Evolutionary conservation across 108 stramenopile species (phyloP), one percentile per base, ranked within the genome.

Genomic region (Cyclotella distinguenda): DNA sequence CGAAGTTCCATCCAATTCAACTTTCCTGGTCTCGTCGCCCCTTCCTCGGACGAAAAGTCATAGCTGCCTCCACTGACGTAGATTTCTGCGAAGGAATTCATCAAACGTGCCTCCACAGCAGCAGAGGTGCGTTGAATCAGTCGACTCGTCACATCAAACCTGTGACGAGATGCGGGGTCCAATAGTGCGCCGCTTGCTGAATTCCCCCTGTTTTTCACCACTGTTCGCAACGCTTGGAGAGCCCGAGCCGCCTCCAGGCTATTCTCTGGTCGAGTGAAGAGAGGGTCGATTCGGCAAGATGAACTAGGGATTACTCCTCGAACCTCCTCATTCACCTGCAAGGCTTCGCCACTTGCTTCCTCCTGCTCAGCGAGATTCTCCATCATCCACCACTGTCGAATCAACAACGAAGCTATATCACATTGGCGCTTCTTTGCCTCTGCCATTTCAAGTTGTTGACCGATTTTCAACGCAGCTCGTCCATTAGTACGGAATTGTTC

Each of bases 301-400:
- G 72, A 78, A 40, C 73, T 62, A 1, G 88, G 83, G 3, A 89
- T 72, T 11, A 64, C 63, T 36, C 91, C 91, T 31, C 80, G 32
- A 6, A 91, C 78, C 72, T 93, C 91, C 54, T 89, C 86, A 53
- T 84, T 36, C 7, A 93, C 88, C 45, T 80, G 78, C 16, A 92
- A 54, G 18, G 43, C 59, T 36, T 87, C 85, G 21, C 84, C 86
- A 26, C 74, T 74, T 35, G 73, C 28, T 18, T 76, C 85, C 65
- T 92, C 91, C 66, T 84, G 79, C 65, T 92, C 91, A 2, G 91
- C 91, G 27, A 88, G 54, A 66, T 72, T 83, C 61, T 92, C 91
- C 91, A 92, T 85, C 66, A 87, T 74, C 88, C 91, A 89, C 91
- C 91, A 92, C 27, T 86, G 79, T 56, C 88, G 81, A 61, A 92